These are phyloP conservation scores for Alternaria conjuncta DNA, from an alignment of 2,329 filamentous ascomycete species.

Conservation along the genomic window DNA sequence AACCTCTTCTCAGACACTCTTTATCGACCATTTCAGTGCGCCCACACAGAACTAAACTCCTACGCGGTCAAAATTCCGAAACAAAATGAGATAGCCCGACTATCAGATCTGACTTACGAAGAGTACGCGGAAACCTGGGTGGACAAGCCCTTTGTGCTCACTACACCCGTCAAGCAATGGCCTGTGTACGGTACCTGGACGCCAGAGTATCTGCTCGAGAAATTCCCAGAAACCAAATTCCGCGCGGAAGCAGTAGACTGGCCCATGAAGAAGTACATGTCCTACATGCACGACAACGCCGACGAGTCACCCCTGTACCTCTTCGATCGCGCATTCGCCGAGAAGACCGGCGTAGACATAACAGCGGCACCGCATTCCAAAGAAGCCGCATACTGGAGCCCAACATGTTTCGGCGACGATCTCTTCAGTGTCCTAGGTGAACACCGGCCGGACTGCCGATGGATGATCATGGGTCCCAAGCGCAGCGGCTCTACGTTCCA, in stretches of 20 bases:
- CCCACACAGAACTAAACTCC: slow-evolving; percentile 71
- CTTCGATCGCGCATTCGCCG: slow-evolving; percentile 85
- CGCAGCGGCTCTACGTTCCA: slow-evolving; percentile 94
- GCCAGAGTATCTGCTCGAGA: slow-evolving; percentile 67
- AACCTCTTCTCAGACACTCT: slow-evolving; percentile 89
- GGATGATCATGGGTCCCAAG: slow-evolving; percentile 89
- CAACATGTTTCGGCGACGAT: slow-evolving; percentile 84
- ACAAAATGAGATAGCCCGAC: slow-evolving; percentile 73
- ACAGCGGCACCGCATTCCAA: slow-evolving; percentile 52
- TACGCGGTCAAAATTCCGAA: slow-evolving; percentile 75
- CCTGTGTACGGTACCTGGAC: slow-evolving; percentile 78
- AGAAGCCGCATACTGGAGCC: slow-evolving; percentile 73
- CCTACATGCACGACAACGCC: slow-evolving; percentile 78
- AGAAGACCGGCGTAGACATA: slow-evolving; percentile 74
- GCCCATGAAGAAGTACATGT: slow-evolving; percentile 78
- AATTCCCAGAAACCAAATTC: slow-evolving; percentile 73
- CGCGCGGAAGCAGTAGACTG: slow-evolving; percentile 94
- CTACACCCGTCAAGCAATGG: slow-evolving; percentile 81
- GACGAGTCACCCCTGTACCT: slow-evolving; percentile 94
- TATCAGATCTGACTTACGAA: slow-evolving; percentile 71
- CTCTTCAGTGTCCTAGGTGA: slow-evolving; percentile 79
- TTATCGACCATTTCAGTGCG: slow-evolving; percentile 89
- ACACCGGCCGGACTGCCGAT: slow-evolving; percentile 84
- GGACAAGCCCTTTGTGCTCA: slow-evolving; percentile 84
- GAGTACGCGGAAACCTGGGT: slow-evolving; percentile 81